phyloP scores from a whole-genome alignment of 495 filamentous ascomycete species.

The Umbilicaria muhlenbergii region DNA sequence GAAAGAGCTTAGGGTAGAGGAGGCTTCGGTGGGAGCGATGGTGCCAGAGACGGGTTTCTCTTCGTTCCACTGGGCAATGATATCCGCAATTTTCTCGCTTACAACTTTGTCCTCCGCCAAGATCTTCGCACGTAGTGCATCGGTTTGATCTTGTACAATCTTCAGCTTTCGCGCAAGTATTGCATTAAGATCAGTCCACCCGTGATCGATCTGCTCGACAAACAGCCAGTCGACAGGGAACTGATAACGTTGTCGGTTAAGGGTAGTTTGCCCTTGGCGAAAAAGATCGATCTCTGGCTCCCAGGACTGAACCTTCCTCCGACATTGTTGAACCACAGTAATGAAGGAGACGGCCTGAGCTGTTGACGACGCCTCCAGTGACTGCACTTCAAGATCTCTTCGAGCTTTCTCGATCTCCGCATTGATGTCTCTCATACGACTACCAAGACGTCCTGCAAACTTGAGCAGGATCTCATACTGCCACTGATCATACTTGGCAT shows the following conservation, averaged over 20 bases:
- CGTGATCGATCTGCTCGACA: slow-evolving; percentile 83
- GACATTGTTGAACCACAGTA: slow-evolving; percentile 89
- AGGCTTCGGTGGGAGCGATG: slow-evolving; percentile 76
- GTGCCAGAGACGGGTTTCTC: slow-evolving; percentile 94
- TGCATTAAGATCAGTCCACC: slow-evolving; percentile 85
- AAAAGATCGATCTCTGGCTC: slow-evolving; percentile 91
- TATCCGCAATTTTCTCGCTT: slow-evolving; percentile 67
- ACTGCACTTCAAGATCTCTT: slow-evolving; percentile 75
- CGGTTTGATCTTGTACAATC: slow-evolving; percentile 88
- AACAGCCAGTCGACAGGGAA: slow-evolving; percentile 87
- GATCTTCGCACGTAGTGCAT: slow-evolving; percentile 92
- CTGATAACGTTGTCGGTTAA: slow-evolving; percentile 79
- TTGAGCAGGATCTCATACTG: slow-evolving; percentile 90
- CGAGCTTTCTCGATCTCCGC: slow-evolving; percentile 78
- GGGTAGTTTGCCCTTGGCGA: slow-evolving; percentile 80
- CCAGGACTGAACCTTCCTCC: slow-evolving; percentile 83
- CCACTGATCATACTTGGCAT: slow-evolving; percentile 98
- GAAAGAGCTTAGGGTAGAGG: slow-evolving; percentile 61
- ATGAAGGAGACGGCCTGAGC: slow-evolving; percentile 96
- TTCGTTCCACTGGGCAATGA: slow-evolving; percentile 74
- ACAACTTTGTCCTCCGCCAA: slow-evolving; percentile 85
- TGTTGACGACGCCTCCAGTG: slow-evolving; percentile 81
- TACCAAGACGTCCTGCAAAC: slow-evolving; percentile 80
- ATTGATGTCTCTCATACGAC: slow-evolving; percentile 75
- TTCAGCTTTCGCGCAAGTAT: slow-evolving; percentile 78